Base-by-base conservation (phyloP, 2,329 filamentous ascomycete genomes). In the Penicillium sp. region DNA sequence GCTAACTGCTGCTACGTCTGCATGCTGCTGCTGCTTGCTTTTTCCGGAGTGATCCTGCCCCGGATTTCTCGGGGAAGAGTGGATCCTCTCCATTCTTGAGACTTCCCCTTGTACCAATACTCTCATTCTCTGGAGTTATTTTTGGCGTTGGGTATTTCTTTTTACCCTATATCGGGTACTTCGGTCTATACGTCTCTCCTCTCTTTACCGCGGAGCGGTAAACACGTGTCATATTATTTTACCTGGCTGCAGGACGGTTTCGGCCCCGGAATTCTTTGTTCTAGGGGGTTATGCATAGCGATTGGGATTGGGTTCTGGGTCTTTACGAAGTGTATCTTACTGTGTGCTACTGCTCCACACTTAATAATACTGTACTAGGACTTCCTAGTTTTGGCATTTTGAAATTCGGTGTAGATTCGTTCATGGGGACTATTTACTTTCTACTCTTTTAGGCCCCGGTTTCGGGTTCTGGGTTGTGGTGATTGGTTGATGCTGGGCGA, bases 201-300 rank as follows among this genome's bases (percentile, higher is more conserved):
- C 39, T 45, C 28, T 44, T 39, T 16, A 26, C 34, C 41, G 37
- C 36, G 26, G 42, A 46, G 44, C 20, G 31, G 40, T 51, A 54
- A 54, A 34, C 52, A 54, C 52, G 52, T 54, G 52, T 54, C 52
- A 52, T 42, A 54, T 42, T 52, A 50, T 49, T 40, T 37, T 29
- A 29, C 51, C 47, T 48, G 31, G 54, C 32, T 36, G 31, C 38
- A 44, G 44, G 42, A 11, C 22, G 35, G 35, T n/a, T 37, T 40
- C 10, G 3, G 29, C 34, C 27, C 40, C 47, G 6, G 5, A 40
- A 36, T 46, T 49, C 13, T 41, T 42, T 7, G 36, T 48, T 47
- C 44, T 36, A 42, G 14, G 18, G 16, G 31, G 44, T 44, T 36
- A 54, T 58, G 64, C 62, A 64, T 66, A 65, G 64, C 61, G 64